phyloP scores from a whole-genome alignment of 805 yeast species.

The Ogataea saltuana region DNA sequence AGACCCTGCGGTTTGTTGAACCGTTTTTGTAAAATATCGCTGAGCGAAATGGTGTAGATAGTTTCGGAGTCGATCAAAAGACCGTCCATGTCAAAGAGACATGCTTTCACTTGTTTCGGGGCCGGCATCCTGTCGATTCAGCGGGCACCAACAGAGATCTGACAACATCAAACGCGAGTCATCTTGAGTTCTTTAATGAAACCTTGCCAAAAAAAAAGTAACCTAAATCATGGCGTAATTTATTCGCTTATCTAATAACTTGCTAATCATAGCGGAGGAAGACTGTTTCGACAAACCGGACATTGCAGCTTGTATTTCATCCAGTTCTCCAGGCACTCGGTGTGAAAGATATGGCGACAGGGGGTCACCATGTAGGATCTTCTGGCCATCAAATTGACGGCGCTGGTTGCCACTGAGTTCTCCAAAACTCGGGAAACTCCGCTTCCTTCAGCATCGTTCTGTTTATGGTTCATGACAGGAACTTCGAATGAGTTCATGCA shows the following conservation, averaged over 20 bases:
- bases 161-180: too few species aligned
- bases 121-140: slow-evolving; percentile 9
- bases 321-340: slow-evolving; percentile 89
- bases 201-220: too few species aligned
- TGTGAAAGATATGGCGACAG: slow-evolving; percentile 86
- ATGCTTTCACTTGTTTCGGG: slow-evolving; percentile 28
- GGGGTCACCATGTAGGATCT: slow-evolving; percentile 82
- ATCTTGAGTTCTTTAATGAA: too few species aligned
- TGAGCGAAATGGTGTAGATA: slow-evolving; percentile 77
- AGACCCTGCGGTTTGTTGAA: slow-evolving; percentile 67
- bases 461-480: slow-evolving; percentile 40
- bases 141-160: background rate
- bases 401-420: slow-evolving; percentile 15
- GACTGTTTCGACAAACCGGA: slow-evolving; percentile 83
- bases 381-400: slow-evolving; percentile 31
- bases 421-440: too few species aligned
- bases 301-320: slow-evolving; percentile 91
- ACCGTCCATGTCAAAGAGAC: slow-evolving; percentile 85
- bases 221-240: too few species aligned
- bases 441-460: slow-evolving; percentile 13
- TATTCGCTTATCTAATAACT: background rate
- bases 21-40: slow-evolving; percentile 56
- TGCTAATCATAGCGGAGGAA: slow-evolving; percentile 68
- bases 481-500: slow-evolving; percentile 82
- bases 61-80: slow-evolving; percentile 89